A percentile compares a stretch with the other conserved stretches of the same genome.
Evolutionary conservation across 2,329 filamentous ascomycete genomes (phyloP).

Genomic region (Bisporella sp.): DNA sequence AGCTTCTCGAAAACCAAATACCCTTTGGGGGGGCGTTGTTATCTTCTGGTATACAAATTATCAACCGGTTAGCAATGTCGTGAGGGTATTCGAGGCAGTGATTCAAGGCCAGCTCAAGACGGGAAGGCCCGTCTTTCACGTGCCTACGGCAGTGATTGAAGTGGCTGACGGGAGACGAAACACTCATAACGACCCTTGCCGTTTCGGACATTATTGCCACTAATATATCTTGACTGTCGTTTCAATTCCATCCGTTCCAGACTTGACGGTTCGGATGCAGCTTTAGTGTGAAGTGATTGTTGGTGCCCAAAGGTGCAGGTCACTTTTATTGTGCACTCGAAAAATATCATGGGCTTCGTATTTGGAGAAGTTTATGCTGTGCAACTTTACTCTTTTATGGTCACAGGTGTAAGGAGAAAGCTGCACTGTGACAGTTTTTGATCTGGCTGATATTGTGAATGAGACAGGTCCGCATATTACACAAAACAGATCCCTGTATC

Average conservation of each 20-base stretch:
- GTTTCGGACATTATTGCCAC: not conserved
- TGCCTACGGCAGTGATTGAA: not conserved
- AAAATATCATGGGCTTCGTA: not conserved
- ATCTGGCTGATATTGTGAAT: conserved; percentile 11
- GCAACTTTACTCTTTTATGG: not conserved
- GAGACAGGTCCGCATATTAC: conserved; percentile 3
- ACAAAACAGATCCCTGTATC: conserved; percentile 1
- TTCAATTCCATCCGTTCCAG: not conserved
- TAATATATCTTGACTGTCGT: not conserved
- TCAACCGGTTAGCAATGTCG: too few species aligned
- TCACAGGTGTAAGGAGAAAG: conserved; percentile 8
- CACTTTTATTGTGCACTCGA: not conserved
- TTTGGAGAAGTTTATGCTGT: not conserved
- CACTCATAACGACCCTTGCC: not conserved
- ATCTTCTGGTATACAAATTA: too few species aligned
- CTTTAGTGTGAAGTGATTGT: not conserved
- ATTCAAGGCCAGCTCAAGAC: too few species aligned
- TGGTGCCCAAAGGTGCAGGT: conserved; percentile 4
- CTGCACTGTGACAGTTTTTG: conserved; percentile 5
- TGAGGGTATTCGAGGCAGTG: too few species aligned
- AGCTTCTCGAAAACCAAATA: too few species aligned
- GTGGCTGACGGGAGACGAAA: not conserved
- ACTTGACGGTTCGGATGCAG: not conserved
- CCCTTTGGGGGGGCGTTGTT: too few species aligned
- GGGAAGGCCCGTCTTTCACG: not conserved